A percentile compares a stretch with the other conserved stretches of the same genome.
Conservation (phyloP, 2,329 filamentous ascomycete species). For the Hymenoscyphus infarciens region DNA sequence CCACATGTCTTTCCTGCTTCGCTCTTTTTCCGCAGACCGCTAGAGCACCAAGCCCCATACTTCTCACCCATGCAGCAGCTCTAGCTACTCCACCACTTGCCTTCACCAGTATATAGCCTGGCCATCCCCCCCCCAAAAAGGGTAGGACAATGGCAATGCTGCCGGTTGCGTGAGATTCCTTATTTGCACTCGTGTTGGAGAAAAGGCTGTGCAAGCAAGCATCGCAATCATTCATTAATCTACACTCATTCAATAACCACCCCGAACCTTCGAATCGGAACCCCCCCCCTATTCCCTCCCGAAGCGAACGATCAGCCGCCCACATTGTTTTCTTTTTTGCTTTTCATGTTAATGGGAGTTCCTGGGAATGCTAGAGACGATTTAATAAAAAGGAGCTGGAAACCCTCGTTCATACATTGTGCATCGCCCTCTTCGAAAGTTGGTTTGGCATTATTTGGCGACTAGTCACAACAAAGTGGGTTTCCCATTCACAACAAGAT, state of each 20-base stretch:
- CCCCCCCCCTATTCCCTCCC: not conserved
- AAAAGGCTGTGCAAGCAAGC: not conserved
- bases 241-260: conserved; percentile 12
- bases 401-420: not conserved
- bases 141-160: not conserved
- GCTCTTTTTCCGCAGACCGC: not conserved
- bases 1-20: not conserved
- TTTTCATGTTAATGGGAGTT: conserved; percentile 8
- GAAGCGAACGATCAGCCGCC: conserved; percentile 6
- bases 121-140: not conserved
- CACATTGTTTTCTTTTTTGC: not conserved
- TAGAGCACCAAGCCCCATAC: conserved; percentile 2
- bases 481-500: not conserved
- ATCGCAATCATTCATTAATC: conserved; percentile 4
- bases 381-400: not conserved
- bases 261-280: not conserved
- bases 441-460: not conserved
- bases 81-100: not conserved
- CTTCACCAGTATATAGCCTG: conserved; percentile 1
- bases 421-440: not conserved
- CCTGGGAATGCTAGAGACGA: not conserved
- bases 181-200: not conserved
- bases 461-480: not conserved
- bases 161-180: not conserved
- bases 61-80: not conserved